Percentiles rank a stretch among this genome's conserved stretches.
Evolutionary conservation across 495 filamentous ascomycete genomes (phyloP).

Genomic region (Articulospora tetracladia): DNA sequence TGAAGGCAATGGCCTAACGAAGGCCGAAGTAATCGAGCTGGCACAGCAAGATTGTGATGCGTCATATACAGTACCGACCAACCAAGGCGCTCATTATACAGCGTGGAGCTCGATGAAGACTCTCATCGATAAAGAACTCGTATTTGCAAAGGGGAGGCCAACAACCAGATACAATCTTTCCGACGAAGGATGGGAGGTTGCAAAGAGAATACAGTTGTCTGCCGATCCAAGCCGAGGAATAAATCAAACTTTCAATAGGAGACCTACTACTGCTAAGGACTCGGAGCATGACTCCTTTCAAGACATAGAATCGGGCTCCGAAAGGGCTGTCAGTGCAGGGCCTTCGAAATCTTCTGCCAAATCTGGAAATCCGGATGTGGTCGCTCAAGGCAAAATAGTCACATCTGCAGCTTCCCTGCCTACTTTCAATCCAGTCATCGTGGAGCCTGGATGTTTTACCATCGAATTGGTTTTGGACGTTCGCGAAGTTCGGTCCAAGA

Average conservation of each 20-base stretch:
- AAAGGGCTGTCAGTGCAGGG: not conserved
- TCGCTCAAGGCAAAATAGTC: conserved; percentile 35
- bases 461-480: conserved; percentile 72
- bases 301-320: not conserved
- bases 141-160: conserved; percentile 67
- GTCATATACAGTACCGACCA: conserved; percentile 66
- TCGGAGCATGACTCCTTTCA: not conserved
- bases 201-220: conserved; percentile 58
- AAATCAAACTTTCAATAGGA: conserved; percentile 7
- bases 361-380: conserved; percentile 26
- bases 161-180: conserved; percentile 66
- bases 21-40: conserved; percentile 61
- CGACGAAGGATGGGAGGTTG: conserved; percentile 78
- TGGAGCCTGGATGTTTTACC: conserved; percentile 63
- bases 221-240: conserved; percentile 11
- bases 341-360: not conserved
- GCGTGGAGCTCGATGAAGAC: conserved; percentile 88
- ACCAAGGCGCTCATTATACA: conserved; percentile 69
- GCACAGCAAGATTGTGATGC: conserved; percentile 73
- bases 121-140: conserved; percentile 68
- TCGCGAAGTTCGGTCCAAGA: conserved; percentile 73
- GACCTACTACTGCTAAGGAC: not conserved
- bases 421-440: conserved; percentile 52
- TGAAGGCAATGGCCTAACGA: conserved; percentile 55
- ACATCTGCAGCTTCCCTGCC: conserved; percentile 37